These are phyloP conservation scores for Viola pubescens DNA, from an alignment of 441 rosid species.

Conservation along the genomic window DNA sequence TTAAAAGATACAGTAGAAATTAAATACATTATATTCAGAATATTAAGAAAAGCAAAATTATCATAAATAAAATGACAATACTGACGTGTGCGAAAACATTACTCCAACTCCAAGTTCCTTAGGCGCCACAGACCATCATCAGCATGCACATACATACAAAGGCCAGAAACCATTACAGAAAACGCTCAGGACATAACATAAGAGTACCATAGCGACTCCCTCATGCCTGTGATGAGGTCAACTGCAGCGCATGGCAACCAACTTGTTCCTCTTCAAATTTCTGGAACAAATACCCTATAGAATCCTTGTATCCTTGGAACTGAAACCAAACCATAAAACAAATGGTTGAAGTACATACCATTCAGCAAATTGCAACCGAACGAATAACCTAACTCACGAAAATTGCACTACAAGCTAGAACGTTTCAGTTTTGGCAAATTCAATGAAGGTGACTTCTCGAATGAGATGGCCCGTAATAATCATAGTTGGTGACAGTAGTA, in stretches of 20 bases:
- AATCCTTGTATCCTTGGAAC: slow-evolving; percentile 17
- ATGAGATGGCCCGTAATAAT: no score
- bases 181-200: background rate
- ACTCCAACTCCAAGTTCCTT: no score
- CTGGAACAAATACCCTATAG: slow-evolving; percentile 9
- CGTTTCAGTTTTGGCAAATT: background rate
- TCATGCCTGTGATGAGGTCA: background rate
- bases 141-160: no score
- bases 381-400: background rate
- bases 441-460: no score
- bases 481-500: background rate
- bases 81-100: no score
- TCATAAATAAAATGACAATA: no score
- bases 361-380: background rate
- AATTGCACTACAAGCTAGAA: background rate
- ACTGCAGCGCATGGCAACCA: background rate
- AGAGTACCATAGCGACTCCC: background rate
- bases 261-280: background rate
- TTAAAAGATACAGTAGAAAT: no score
- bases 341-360: background rate
- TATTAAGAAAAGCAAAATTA: no score
- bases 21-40: no score
- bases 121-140: background rate
- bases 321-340: slow-evolving; percentile 1
- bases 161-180: background rate